Percentiles rank a stretch among this genome's conserved stretches.
Conservation (phyloP, 1,284 basidiomycete genomes). For the Caloboletus firmus region DNA sequence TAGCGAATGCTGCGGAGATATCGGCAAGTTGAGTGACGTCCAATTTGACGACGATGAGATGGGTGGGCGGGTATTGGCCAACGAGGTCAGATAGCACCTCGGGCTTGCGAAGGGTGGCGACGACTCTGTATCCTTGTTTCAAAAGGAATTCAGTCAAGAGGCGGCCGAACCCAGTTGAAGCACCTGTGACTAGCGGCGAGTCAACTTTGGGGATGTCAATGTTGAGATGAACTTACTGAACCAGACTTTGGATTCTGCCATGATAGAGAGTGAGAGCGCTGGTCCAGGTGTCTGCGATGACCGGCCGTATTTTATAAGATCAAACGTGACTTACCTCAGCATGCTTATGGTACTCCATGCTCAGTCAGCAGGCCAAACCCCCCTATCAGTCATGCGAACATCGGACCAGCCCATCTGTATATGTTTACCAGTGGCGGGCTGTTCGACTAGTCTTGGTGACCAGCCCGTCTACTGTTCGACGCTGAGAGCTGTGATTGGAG, state of each 20-base stretch:
- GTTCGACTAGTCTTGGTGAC: no score
- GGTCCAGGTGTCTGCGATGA: background rate
- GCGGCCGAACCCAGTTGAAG: conserved; percentile 28
- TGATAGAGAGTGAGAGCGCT: background rate
- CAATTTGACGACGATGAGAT: conserved; percentile 39
- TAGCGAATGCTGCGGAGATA: conserved; percentile 36
- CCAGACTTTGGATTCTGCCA: conserved; percentile 14
- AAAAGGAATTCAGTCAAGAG: conserved; percentile 21
- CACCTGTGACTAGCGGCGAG: conserved; percentile 24
- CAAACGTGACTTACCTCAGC: background rate
- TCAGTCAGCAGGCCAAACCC: no score
- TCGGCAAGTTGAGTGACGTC: conserved; percentile 38
- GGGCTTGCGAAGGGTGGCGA: conserved; percentile 38
- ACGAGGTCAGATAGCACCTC: conserved; percentile 31
- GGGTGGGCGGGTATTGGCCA: conserved; percentile 23
- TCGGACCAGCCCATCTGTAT: no score
- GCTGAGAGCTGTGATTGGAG: no score
- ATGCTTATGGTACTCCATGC: background rate
- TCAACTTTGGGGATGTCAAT: background rate
- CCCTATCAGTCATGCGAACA: no score
- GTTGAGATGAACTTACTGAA: conserved; percentile 11
- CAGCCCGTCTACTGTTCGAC: no score
- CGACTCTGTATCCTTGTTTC: conserved; percentile 34
- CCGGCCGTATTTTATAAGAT: background rate
- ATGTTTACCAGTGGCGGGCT: no score